Percentiles rank a stretch among this genome's conserved stretches.
Evolutionary conservation across 129 eudicot species (phyloP).

Genomic region (Sambucus nigra): DNA sequence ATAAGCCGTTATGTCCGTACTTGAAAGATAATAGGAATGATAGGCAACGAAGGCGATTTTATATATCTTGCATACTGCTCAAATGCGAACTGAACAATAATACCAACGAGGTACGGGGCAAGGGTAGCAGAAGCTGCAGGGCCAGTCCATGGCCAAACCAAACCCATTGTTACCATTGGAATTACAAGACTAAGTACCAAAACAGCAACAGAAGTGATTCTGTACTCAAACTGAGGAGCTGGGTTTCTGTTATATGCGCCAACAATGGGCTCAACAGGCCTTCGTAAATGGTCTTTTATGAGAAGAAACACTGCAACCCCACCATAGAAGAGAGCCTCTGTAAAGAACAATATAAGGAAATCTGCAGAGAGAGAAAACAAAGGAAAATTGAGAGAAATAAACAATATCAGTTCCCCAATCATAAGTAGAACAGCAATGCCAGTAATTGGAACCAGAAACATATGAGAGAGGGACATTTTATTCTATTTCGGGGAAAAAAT

Average conservation of each 20-base stretch:
- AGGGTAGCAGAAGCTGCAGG: slow-evolving; percentile 99
- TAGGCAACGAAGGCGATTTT: slow-evolving; percentile 83
- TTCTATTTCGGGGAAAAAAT: neutral
- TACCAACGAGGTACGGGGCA: slow-evolving; percentile 97
- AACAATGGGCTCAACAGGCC: slow-evolving; percentile 30
- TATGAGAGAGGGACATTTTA: too few relatives aligned
- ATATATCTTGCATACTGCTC: slow-evolving; percentile 87
- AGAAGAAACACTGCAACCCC: slow-evolving; percentile 73
- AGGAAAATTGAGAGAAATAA: neutral
- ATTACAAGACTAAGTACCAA: slow-evolving; percentile 79
- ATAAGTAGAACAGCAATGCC: neutral
- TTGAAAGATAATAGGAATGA: slow-evolving; percentile 87
- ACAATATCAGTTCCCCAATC: neutral
- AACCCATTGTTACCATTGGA: slow-evolving; percentile 96
- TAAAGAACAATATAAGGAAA: slow-evolving; percentile 90
- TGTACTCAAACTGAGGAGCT: slow-evolving; percentile 46
- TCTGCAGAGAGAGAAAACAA: slow-evolving; percentile 48
- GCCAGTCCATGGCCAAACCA: slow-evolving; percentile 99
- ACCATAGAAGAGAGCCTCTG: slow-evolving; percentile 91
- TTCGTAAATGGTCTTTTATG: slow-evolving; percentile 51
- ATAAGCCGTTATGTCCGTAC: slow-evolving; percentile 32
- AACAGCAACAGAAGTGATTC: slow-evolving; percentile 73
- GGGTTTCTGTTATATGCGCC: slow-evolving; percentile 21
- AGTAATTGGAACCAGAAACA: neutral
- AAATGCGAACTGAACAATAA: slow-evolving; percentile 85